Evolutionary conservation across 306 rosid genomes (phyloP).

Genomic region (Hylodesmum podocarpum): DNA sequence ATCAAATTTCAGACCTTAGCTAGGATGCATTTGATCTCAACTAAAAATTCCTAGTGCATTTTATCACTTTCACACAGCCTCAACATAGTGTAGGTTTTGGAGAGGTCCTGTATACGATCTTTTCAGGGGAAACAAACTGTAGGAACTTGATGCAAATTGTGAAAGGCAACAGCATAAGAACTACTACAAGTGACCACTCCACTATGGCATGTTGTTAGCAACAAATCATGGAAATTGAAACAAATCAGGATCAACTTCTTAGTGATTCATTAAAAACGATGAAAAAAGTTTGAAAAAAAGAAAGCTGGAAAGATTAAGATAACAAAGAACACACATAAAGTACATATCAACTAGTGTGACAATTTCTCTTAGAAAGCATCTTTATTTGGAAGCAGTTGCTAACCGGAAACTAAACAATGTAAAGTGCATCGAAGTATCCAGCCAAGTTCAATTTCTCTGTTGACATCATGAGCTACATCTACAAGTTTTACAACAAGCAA

Average conservation of each 20-base stretch:
- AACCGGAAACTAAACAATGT: slow-evolving; percentile 1
- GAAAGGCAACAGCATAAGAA: slow-evolving; percentile 31
- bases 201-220: slow-evolving; percentile 18
- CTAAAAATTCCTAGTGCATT: slow-evolving; percentile 11
- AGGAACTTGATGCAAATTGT: slow-evolving; percentile 16
- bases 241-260: background rate
- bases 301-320: background rate
- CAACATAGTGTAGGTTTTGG: background rate
- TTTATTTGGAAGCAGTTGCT: background rate
- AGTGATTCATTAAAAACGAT: background rate
- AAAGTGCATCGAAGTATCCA: background rate
- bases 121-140: slow-evolving; percentile 20
- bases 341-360: background rate
- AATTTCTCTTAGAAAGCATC: background rate
- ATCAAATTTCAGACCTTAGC: too few species aligned
- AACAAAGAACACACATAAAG: background rate
- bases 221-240: slow-evolving; percentile 7
- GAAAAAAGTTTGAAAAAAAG: background rate
- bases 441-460: background rate
- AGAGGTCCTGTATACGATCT: background rate
- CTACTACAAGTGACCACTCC: slow-evolving; percentile 23
- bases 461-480: too few species aligned
- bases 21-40: too few species aligned
- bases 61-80: slow-evolving; percentile 23
- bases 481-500: too few species aligned